Evolutionary conservation across 352 stramenopile species (phyloP), one percentile per base, ranked within the genome.

Genomic region (Achlya hypogyna): DNA sequence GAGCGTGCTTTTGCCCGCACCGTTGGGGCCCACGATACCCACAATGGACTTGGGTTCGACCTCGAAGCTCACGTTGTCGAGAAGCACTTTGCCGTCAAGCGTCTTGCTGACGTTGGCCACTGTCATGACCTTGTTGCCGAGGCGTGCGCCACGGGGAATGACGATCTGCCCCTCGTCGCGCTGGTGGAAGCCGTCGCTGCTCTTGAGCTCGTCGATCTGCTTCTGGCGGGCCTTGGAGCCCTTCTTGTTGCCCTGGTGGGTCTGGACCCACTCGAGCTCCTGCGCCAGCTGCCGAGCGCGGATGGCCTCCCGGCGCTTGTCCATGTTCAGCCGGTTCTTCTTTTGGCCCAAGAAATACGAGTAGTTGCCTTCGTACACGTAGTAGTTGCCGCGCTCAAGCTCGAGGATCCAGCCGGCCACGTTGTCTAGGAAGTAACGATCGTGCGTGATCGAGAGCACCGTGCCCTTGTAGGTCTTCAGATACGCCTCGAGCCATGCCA

Each of bases 391-490:
- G 53, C 93, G 84, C 74, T 99, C 96, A 1, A 99, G 79, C 72
- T 99, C 95, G 3, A 99, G 75, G 66, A 99, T 98, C 94, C 96
- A 98, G 27, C 93, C 82, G 8, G 93, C 93, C 5, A 99, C 96
- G 71, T 98, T 98, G 71, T 99, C 96, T 28, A 99, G 69, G 72
- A 99, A 99, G 76, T 99, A 98, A 23, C 96, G 84, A 74, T 99
- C 97, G 81, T 99, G 97, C 27, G 96, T 99, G 71, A 99, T 98
- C 31, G 92, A 97, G 23, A 99, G 85, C 62, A 99, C 95, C 0
- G 96, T 99, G 63, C 96, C 94, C 51, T 88, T 87, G 76, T 98
- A 99, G 54, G 89, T 81, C 63, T 92, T 87, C 63, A 99, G 79
- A 72, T 98, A 99, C n/a, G 91, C 74, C 74, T 99, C 96, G 27